Evolutionary conservation across 1,284 basidiomycete genomes (phyloP).

Genomic region (Heterobasidion irregulare): DNA sequence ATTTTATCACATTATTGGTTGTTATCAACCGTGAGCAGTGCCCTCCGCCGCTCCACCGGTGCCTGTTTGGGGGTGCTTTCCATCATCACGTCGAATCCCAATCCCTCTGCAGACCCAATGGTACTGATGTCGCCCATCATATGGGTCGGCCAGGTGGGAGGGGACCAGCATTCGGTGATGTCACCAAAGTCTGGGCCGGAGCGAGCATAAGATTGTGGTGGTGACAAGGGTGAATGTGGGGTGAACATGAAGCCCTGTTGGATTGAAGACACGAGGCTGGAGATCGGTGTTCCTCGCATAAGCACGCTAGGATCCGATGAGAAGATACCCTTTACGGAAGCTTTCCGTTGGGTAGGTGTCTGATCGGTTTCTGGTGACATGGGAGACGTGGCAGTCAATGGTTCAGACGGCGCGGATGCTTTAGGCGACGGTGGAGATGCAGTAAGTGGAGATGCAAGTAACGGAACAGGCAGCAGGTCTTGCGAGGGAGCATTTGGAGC

Average conservation of each 20-base stretch:
- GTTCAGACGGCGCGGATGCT: not conserved
- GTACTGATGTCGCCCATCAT: not conserved
- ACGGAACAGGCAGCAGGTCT: too few species aligned
- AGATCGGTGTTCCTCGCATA: conserved; percentile 51
- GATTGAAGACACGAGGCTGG: conserved; percentile 57
- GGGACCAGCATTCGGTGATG: not conserved
- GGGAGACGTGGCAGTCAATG: not conserved
- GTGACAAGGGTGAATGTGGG: conserved; percentile 50
- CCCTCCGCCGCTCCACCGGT: not conserved
- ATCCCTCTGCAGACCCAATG: not conserved
- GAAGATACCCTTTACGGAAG: not conserved
- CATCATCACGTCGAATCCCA: not conserved
- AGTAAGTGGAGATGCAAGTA: too few species aligned
- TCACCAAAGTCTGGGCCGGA: not conserved
- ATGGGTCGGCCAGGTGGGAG: not conserved
- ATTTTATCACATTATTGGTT: too few species aligned
- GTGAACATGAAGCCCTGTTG: conserved; percentile 61
- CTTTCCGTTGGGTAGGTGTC: not conserved
- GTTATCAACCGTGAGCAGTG: not conserved
- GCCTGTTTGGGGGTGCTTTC: not conserved
- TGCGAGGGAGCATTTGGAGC: too few species aligned
- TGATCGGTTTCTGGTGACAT: not conserved
- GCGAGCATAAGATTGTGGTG: conserved; percentile 36
- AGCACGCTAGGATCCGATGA: not conserved
- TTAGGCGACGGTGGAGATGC: too few species aligned